Base-by-base conservation (phyloP, 345 rosid species). In the Gossypium turneri region DNA sequence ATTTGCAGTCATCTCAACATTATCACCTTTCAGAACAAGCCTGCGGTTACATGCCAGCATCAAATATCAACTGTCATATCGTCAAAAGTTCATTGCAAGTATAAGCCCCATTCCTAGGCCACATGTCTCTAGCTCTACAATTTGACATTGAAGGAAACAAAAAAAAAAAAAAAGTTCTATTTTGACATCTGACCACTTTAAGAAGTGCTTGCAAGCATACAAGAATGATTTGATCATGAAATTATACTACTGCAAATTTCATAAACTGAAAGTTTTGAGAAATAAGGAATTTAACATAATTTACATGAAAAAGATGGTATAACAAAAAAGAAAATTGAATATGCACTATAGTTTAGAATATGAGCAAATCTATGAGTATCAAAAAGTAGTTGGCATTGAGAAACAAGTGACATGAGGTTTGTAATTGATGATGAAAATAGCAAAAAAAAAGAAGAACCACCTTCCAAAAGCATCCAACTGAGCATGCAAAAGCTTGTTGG, bases 401-500 rank as follows among this genome's bases (percentile, higher is more conserved):
- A 68, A 68, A 58, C 58, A 50, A 68, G 57, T 48, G 24, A 24
- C 7, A 50, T 7, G 15, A 52, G 25, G 29, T 9, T 25, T 48
- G 38, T 4, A 12, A 29, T n/a, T 56, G 29, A 71, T 19, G 25
- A 55, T 38, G 12, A 72, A 16, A 0, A 34, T 34, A 34, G 1
- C 6, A 4, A 34, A 43, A 72, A 25, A 25, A 12, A 51, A 75
- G 58, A 70, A 17, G 47, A 74, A 74, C 70, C 45, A 66, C 99
- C 97, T 91, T 85, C 88, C 83, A 83, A 85, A 88, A 78, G 90
- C 88, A 86, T 95, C 98, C 80, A 95, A 79, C 76, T 89, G 96
- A 58, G 94, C 93, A 76, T 95, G 99, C 88, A 95, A 81, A 81
- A 95, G 94, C 74, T 87, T 94, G 85, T 90, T 95, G 47, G 94